A percentile compares a stretch with the other conserved stretches of the same genome.
These are phyloP conservation scores for Calonectria hawksworthii DNA, from an alignment of 2,329 filamentous ascomycete species.

Conservation along the genomic window DNA sequence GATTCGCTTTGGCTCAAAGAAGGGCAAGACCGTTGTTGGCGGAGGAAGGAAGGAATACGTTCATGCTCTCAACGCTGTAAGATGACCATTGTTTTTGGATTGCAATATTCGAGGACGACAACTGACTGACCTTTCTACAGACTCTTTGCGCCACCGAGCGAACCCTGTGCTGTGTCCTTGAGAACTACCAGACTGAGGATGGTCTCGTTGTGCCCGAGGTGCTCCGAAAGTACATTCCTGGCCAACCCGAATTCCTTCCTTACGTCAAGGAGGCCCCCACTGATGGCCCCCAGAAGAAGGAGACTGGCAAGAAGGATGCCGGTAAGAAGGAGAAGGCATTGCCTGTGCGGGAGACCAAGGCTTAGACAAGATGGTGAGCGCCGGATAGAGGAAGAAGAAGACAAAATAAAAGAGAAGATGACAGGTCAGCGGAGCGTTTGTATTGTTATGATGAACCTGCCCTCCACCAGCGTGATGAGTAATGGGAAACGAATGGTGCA, in stretches of 20 bases:
- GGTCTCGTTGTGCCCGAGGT: conserved; percentile 86
- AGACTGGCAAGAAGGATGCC: conserved; percentile 41
- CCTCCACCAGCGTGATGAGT: conserved; percentile 12
- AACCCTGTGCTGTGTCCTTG: conserved; percentile 92
- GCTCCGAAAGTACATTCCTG: conserved; percentile 90
- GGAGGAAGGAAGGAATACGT: conserved; percentile 93
- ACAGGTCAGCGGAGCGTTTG: conserved; percentile 15
- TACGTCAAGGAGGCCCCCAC: conserved; percentile 90
- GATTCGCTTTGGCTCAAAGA: conserved; percentile 91
- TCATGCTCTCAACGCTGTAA: conserved; percentile 84
- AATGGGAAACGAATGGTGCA: conserved; percentile 10
- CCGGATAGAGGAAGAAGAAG: background rate
- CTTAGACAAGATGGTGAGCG: conserved; percentile 29
- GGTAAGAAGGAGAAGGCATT: conserved; percentile 45
- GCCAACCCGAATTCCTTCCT: conserved; percentile 88
- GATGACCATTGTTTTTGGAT: conserved; percentile 6
- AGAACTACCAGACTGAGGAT: conserved; percentile 96
- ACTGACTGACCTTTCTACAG: conserved; percentile 30
- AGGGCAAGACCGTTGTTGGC: conserved; percentile 62
- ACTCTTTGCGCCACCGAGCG: conserved; percentile 92
- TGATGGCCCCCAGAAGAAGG: conserved; percentile 46
- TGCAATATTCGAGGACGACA: background rate
- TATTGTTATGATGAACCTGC: conserved; percentile 27
- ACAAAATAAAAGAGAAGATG: conserved; percentile 33
- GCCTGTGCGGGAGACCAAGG: conserved; percentile 46